A percentile compares a stretch with the other conserved stretches of the same genome.
Conservation (phyloP, 495 filamentous ascomycete genomes). For the Durotheca rogersii region DNA sequence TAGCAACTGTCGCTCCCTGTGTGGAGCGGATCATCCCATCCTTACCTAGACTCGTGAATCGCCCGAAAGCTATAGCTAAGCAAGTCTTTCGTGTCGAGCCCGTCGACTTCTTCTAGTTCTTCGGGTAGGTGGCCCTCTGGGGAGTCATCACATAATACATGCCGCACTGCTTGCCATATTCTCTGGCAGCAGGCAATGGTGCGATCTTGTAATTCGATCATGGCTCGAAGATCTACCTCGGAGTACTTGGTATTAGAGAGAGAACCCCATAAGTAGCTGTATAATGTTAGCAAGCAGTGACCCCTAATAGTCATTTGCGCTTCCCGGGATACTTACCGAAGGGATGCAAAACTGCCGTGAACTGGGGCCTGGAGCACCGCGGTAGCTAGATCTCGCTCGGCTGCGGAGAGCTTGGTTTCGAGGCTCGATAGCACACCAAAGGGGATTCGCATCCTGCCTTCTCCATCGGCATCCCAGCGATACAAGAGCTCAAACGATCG, state of each 20-base stretch:
- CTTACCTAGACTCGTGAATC: conserved; percentile 84
- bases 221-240: conserved; percentile 38
- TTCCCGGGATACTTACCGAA: conserved; percentile 51
- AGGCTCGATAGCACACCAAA: conserved; percentile 50
- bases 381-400: conserved; percentile 58
- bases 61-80: conserved; percentile 93
- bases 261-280: conserved; percentile 48
- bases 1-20: conserved; percentile 15
- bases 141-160: conserved; percentile 83
- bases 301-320: background rate
- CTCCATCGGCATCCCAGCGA: conserved; percentile 25
- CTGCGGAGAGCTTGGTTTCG: conserved; percentile 57
- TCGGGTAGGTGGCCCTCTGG: conserved; percentile 84
- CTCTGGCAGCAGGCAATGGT: conserved; percentile 57
- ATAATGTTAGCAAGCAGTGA: conserved; percentile 16
- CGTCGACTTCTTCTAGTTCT: conserved; percentile 65
- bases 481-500: conserved; percentile 56
- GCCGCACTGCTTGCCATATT: conserved; percentile 73
- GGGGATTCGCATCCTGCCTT: conserved; percentile 43
- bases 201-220: conserved; percentile 51
- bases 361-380: conserved; percentile 65
- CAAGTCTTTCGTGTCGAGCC: conserved; percentile 76
- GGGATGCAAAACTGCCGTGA: conserved; percentile 67
- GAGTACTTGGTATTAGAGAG: conserved; percentile 36
- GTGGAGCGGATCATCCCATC: background rate